Conservation (phyloP, 2,329 filamentous ascomycete species). For the Microcyclospora pomicola region DNA sequence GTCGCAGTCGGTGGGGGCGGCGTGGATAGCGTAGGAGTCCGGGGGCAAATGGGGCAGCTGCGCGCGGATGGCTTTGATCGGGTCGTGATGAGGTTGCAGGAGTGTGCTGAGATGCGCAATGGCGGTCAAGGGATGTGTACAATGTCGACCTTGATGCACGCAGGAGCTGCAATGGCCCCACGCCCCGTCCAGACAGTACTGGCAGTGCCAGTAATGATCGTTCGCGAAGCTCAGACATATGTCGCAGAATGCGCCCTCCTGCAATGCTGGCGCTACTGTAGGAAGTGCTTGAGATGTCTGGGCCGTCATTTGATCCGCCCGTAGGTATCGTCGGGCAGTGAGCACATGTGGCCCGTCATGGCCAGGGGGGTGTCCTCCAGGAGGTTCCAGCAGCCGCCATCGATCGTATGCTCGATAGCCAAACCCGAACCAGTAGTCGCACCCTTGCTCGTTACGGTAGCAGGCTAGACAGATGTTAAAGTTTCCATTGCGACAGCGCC, state of each 20-base stretch:
- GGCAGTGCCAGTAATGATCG: constrained; percentile 81
- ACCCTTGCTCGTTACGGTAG: constrained; percentile 64
- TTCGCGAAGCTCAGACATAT: constrained; percentile 61
- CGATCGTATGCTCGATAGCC: constrained; percentile 51
- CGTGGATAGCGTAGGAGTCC: constrained; percentile 28
- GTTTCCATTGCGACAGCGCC: constrained; percentile 51
- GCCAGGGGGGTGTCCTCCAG: constrained; percentile 27
- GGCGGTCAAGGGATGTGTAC: constrained; percentile 68
- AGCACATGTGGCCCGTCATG: constrained; percentile 41
- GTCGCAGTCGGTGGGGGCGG: constrained; percentile 59
- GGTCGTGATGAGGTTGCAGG: constrained; percentile 10
- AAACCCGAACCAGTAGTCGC: constrained; percentile 80
- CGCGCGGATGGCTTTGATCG: constrained; percentile 9
- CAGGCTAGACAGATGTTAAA: constrained; percentile 73
- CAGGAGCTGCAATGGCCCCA: constrained; percentile 90
- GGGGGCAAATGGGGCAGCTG: constrained; percentile 24
- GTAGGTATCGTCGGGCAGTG: constrained; percentile 31
- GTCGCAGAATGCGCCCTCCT: constrained; percentile 75
- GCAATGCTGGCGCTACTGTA: constrained; percentile 39
- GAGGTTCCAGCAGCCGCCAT: constrained; percentile 25
- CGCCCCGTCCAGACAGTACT: constrained; percentile 75
- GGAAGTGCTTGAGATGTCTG: constrained; percentile 27
- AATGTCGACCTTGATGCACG: constrained; percentile 68
- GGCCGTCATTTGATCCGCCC: constrained; percentile 26
- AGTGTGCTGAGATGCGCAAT: constrained; percentile 43